Conservation (phyloP, 2,329 filamentous ascomycete genomes). For the Podosphaera fusca region DNA sequence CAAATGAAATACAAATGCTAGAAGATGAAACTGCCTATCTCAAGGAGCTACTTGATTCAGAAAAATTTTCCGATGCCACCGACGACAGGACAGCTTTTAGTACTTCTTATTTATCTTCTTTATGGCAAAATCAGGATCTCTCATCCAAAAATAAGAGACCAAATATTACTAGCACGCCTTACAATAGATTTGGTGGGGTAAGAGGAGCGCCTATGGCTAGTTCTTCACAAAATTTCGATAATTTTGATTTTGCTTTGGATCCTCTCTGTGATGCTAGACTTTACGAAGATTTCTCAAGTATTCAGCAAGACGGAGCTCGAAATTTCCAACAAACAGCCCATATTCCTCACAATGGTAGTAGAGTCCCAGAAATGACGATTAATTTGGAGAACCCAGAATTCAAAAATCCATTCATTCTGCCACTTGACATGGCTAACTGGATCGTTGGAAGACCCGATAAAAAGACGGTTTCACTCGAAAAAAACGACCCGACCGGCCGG, state of each 20-base stretch:
- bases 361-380: background rate
- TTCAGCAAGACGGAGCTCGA: background rate
- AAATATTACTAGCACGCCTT: too few relatives aligned
- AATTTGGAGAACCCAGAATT: background rate
- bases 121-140: background rate
- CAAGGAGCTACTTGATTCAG: background rate
- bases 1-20: background rate
- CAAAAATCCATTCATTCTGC: background rate
- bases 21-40: background rate
- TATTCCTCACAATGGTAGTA: background rate
- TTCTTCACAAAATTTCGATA: too few relatives aligned
- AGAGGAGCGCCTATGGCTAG: too few relatives aligned
- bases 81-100: background rate
- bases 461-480: background rate
- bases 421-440: background rate
- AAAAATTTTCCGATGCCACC: background rate
- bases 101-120: background rate
- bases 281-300: too few relatives aligned
- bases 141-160: too few relatives aligned
- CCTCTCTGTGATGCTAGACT: too few relatives aligned
- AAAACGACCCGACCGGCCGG: background rate
- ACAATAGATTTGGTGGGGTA: too few relatives aligned
- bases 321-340: background rate
- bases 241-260: too few relatives aligned
- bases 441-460: background rate